Percentiles rank a stretch among this genome's conserved stretches.
These are phyloP conservation scores for Paxillus ammoniavirescens DNA, from an alignment of 768 basidiomycete genomes.

Conservation along the genomic window DNA sequence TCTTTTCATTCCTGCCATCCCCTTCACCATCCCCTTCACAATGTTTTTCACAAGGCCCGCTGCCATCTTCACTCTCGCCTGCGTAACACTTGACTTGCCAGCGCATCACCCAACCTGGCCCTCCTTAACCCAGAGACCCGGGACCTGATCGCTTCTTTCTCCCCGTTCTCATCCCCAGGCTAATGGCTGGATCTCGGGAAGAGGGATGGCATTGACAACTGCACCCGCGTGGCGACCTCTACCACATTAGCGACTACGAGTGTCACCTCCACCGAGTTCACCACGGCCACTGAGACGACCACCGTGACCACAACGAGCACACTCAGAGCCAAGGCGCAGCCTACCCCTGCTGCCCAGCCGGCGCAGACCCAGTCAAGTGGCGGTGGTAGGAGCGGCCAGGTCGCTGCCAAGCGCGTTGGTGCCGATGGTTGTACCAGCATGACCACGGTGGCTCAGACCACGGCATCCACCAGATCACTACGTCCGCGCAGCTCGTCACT, in stretches of 20 bases:
- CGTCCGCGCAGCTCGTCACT: background rate
- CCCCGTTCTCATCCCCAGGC: background rate
- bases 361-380: background rate
- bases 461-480: background rate
- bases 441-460: background rate
- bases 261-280: background rate
- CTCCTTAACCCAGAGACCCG: background rate
- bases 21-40: background rate
- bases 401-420: background rate
- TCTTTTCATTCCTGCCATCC: background rate
- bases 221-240: background rate
- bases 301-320: background rate
- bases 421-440: background rate
- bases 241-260: background rate
- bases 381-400: background rate
- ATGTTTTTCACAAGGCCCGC: constrained; percentile 1
- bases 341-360: background rate
- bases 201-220: background rate
- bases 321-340: background rate
- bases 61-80: constrained; percentile 1
- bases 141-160: background rate
- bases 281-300: background rate
- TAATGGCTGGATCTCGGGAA: background rate
- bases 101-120: background rate
- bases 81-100: background rate